Evolutionary conservation across 345 rosid species (phyloP), one percentile per base, ranked within the genome.

Genomic region (Brassica incana): DNA sequence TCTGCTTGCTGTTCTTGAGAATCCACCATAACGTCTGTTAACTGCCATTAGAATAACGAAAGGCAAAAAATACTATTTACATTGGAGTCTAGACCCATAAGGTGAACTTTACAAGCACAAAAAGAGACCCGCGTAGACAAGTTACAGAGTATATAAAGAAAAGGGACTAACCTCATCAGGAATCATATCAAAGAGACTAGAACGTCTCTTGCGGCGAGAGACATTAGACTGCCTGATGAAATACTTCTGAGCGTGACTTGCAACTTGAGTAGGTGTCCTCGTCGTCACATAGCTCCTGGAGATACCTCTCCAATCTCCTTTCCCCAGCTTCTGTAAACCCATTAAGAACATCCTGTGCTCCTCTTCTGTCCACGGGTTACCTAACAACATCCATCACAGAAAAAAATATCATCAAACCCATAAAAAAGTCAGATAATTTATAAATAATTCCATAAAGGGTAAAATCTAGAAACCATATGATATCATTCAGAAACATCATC

Each of bases 291-390:
- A 94, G 71, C 84, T 94, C 63, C 92, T 87, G 2, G 98, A 89
- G 84, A 94, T 94, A 72, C 98, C 98, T 77, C 98, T 87, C 98
- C 98, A 94, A 83, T 94, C 98, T 71, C 98, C 98, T 88, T 94
- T 94, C 9, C 97, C 98, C 10, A 92, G 85, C 87, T 89, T 94
- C 69, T 89, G 96, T 27, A 92, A 81, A 72, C 97, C 98, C 79
- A 94, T 74, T 61, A 94, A 85, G 77, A 94, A 92, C 89, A 92
- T 84, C 74, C 97, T 89, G 78, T 94, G 98, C 73, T 94, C 98
- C 76, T 94, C 98, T 77, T 90, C 97, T 0, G 97, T 94, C 98
- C 98, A 94, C 0, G 98, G 98, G 33, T 84, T 89, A 40, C 98
- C 96, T 74, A 65, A 32, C 15, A 63, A 30, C 11, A 25, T 12